Evolutionary conservation across 257 asterid genomes (phyloP).

Genomic region (Thymus quinquecostatus): DNA sequence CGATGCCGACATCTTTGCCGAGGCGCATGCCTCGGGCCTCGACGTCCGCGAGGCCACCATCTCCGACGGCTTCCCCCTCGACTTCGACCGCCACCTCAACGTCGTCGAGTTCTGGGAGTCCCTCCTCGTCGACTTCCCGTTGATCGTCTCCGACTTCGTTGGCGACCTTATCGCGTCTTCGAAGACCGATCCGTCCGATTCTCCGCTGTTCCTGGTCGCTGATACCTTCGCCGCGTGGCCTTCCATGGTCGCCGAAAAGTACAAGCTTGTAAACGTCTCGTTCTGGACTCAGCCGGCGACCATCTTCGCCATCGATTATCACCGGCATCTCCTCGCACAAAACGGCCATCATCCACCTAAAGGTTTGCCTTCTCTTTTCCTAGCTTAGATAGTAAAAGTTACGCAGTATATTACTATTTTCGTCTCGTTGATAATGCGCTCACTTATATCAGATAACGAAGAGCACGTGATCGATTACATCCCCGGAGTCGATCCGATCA

Average conservation of each 20-base stretch:
- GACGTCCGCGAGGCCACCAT: constrained; percentile 53
- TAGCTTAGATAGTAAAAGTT: too few species aligned
- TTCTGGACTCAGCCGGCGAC: constrained; percentile 26
- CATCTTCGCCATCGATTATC: constrained; percentile 23
- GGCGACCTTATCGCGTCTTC: constrained; percentile 28
- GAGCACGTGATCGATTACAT: constrained; percentile 50
- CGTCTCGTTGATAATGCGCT: too few species aligned
- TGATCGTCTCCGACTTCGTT: constrained; percentile 36
- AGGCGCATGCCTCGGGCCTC: constrained; percentile 42
- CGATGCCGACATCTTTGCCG: constrained; percentile 38
- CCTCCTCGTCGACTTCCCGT: constrained; percentile 36
- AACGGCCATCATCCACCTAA: constrained; percentile 41
- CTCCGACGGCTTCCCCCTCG: constrained; percentile 47
- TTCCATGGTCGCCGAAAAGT: constrained; percentile 28
- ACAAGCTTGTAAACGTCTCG: constrained; percentile 32
- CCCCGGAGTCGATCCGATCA: constrained; percentile 58
- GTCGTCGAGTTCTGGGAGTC: constrained; percentile 40
- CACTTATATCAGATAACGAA: too few species aligned
- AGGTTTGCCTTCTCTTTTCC: neutral
- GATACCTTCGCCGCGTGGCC: constrained; percentile 43
- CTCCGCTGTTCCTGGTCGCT: constrained; percentile 40
- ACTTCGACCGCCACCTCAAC: constrained; percentile 43
- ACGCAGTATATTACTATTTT: too few species aligned
- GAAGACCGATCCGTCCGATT: constrained; percentile 28
- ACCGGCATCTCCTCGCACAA: constrained; percentile 28